phyloP scores from a whole-genome alignment of 2,329 filamentous ascomycete genomes.

The Zopfia rhizophila region DNA sequence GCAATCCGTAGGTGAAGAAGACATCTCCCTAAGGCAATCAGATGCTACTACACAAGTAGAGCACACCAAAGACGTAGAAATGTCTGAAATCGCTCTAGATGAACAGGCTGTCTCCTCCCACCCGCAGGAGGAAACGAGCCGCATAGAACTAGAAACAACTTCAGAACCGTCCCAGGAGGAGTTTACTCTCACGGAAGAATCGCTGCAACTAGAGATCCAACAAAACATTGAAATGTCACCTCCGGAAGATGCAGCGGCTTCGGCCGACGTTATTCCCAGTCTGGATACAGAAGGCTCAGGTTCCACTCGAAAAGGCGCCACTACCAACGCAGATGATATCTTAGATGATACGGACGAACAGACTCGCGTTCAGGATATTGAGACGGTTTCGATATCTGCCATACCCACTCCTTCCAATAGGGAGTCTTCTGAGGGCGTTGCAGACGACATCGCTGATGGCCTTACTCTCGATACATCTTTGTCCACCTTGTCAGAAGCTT shows the following conservation, averaged over 20 bases:
- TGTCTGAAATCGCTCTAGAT: constrained; percentile 23
- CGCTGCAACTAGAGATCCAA: constrained; percentile 42
- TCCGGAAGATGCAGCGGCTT: too few relatives aligned
- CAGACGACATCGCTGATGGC: constrained; percentile 43
- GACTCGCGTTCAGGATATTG: too few relatives aligned
- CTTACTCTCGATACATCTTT: constrained; percentile 37
- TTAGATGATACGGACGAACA: too few relatives aligned
- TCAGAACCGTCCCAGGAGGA: constrained; percentile 27
- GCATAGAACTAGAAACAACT: too few relatives aligned
- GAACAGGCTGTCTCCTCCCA: constrained; percentile 2
- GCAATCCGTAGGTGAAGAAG: too few relatives aligned
- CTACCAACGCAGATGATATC: too few relatives aligned
- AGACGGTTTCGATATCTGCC: not conserved
- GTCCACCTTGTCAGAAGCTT: constrained; percentile 21
- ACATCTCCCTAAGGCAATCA: too few relatives aligned
- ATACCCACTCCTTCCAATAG: not conserved
- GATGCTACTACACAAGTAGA: too few relatives aligned
- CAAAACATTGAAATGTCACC: constrained; percentile 28
- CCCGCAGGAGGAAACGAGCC: not conserved
- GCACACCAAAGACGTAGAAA: constrained; percentile 16
- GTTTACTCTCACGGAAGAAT: constrained; percentile 38
- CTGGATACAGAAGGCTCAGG: too few relatives aligned
- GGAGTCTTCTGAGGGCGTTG: not conserved
- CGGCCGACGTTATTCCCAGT: too few relatives aligned
- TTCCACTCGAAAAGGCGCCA: too few relatives aligned